Evolutionary conservation across 176 grass and related monocot genomes (phyloP).

Genomic region (Rhynchospora breviuscula): DNA sequence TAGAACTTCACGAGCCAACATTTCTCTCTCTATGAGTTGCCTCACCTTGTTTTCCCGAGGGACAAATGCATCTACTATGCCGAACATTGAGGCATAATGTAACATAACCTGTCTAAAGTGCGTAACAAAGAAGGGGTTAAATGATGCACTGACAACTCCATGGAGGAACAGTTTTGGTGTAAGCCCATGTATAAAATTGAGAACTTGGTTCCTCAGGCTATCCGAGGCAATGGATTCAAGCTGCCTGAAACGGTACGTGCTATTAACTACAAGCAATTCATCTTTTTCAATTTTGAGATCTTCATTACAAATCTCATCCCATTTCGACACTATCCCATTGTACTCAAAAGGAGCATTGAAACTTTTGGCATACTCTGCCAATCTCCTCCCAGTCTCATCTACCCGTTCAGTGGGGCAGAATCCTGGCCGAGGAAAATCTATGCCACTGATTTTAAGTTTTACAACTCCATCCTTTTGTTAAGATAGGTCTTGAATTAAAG

Average conservation of each 20-base stretch:
- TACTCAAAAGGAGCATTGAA: slow-evolving; percentile 42
- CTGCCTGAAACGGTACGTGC: slow-evolving; percentile 34
- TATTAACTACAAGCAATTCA: slow-evolving; percentile 37
- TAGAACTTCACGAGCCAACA: slow-evolving; percentile 26
- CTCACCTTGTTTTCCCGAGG: slow-evolving; percentile 30
- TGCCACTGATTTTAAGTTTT: slow-evolving; percentile 34
- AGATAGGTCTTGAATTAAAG: slow-evolving; percentile 27
- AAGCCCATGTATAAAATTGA: slow-evolving; percentile 29
- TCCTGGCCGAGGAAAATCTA: slow-evolving; percentile 33
- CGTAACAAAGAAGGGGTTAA: slow-evolving; percentile 28
- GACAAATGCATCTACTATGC: slow-evolving; percentile 21
- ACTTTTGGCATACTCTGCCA: slow-evolving; percentile 36
- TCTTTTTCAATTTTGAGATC: slow-evolving; percentile 34
- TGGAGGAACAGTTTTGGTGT: slow-evolving; percentile 35
- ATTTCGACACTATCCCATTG: slow-evolving; percentile 27
- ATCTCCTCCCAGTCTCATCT: slow-evolving; percentile 32
- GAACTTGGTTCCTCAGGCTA: slow-evolving; percentile 32
- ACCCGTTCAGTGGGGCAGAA: slow-evolving; percentile 30
- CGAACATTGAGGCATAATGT: slow-evolving; percentile 33
- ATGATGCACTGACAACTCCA: slow-evolving; percentile 32
- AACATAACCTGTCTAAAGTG: slow-evolving; percentile 32
- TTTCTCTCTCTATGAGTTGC: slow-evolving; percentile 28
- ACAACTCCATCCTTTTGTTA: neutral
- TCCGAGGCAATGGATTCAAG: slow-evolving; percentile 31
- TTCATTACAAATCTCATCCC: slow-evolving; percentile 28